phyloP scores from a whole-genome alignment of 345 rosid species.

The Melastoma malabathricum region DNA sequence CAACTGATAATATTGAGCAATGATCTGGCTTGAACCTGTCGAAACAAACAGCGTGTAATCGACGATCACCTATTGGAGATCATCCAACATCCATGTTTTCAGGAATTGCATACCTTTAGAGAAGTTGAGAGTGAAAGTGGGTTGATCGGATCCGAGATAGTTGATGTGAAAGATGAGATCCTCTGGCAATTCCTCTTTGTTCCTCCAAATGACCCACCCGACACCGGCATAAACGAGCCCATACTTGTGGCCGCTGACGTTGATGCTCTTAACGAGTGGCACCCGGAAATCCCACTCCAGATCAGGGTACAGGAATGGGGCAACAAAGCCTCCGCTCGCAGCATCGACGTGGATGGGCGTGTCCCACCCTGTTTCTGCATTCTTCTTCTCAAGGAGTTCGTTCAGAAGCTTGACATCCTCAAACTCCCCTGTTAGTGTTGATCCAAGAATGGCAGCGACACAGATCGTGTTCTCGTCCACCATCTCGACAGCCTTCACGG shows the following conservation, averaged over 20 bases:
- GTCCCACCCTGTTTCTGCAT: too few relatives aligned
- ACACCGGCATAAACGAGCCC: conserved; percentile 34
- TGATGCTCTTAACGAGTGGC: conserved; percentile 65
- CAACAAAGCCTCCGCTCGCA: too few relatives aligned
- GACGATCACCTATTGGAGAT: too few relatives aligned
- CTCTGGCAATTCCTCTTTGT: conserved; percentile 68
- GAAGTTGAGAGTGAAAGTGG: conserved; percentile 58
- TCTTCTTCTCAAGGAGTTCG: too few relatives aligned
- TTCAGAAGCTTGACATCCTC: too few relatives aligned
- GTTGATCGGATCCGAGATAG: conserved; percentile 7
- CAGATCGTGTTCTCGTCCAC: too few relatives aligned
- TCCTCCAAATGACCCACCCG: conserved; percentile 77
- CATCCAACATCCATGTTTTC: too few relatives aligned
- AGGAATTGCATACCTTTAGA: conserved; percentile 40
- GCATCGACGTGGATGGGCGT: too few relatives aligned
- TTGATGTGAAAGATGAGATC: conserved; percentile 54
- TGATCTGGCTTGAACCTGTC: conserved; percentile 50
- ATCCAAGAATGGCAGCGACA: too few relatives aligned
- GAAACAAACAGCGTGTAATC: neutral
- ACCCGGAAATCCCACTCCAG: conserved; percentile 88
- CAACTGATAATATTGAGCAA: conserved; percentile 11
- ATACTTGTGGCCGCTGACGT: neutral
- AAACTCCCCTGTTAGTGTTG: too few relatives aligned
- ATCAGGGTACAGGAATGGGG: too few relatives aligned
- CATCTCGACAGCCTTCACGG: too few relatives aligned